These are phyloP conservation scores for Poa pratensis DNA, from an alignment of 176 grass and related monocot species.

Conservation along the genomic window DNA sequence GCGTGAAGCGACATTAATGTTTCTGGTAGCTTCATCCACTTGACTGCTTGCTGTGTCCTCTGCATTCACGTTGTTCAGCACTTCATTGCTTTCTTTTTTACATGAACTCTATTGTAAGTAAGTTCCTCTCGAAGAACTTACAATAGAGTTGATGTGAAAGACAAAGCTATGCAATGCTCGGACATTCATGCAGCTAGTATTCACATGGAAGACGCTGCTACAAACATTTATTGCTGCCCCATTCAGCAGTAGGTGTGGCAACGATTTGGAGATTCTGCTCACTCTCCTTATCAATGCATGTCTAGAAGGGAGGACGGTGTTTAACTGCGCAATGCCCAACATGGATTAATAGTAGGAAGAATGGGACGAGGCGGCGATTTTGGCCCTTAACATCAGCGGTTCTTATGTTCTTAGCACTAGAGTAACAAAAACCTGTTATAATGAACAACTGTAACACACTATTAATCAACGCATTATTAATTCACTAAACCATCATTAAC, in stretches of 20 bases:
- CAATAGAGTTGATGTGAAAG: background rate
- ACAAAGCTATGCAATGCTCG: background rate
- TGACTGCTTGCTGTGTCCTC: background rate
- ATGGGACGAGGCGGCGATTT: background rate
- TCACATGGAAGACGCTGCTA: background rate
- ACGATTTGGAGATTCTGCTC: constrained; percentile 1
- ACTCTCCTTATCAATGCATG: background rate
- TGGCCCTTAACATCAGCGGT: background rate
- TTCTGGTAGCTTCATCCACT: background rate
- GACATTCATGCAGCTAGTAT: background rate
- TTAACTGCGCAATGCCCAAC: background rate
- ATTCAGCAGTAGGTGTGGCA: background rate
- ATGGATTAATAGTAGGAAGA: background rate
- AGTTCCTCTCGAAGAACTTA: background rate
- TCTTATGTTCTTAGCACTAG: background rate
- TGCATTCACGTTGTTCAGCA: background rate
- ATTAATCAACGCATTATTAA: background rate
- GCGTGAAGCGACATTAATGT: background rate
- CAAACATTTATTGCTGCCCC: background rate
- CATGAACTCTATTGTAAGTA: background rate
- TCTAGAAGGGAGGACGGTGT: background rate
- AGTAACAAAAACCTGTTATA: background rate
- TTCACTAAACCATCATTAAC: background rate
- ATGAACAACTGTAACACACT: background rate
- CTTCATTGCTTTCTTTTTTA: background rate